phyloP scores from a whole-genome alignment of 208 protist species.

The Kentomonas sorsogonicus region DNA sequence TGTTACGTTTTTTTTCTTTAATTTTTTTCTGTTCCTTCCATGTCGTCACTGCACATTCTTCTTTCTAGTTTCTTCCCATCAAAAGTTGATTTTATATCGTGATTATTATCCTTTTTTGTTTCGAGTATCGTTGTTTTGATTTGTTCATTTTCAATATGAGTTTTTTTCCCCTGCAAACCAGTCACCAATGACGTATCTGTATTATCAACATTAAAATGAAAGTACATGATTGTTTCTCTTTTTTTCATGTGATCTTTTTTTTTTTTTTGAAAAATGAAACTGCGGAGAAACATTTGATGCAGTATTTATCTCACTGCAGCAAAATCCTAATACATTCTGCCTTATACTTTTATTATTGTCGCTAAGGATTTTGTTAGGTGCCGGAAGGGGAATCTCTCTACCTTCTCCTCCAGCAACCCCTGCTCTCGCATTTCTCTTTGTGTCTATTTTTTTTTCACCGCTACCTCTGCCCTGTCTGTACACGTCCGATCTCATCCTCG shows the following conservation, averaged over 20 bases:
- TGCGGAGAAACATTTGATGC: neutral
- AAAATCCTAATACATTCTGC: neutral
- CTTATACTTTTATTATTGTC: neutral
- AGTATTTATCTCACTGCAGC: neutral
- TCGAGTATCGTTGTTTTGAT: neutral
- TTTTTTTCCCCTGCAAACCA: too few relatives aligned
- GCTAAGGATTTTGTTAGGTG: too few relatives aligned
- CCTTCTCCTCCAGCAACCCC: too few relatives aligned
- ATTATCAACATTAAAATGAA: too few relatives aligned
- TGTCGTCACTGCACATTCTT: too few relatives aligned
- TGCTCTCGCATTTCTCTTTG: neutral
- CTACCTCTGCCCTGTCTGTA: neutral
- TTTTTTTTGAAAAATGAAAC: neutral
- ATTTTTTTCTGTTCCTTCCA: neutral
- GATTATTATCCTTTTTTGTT: neutral
- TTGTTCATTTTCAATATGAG: neutral
- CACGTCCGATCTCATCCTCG: neutral
- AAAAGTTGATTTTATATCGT: neutral
- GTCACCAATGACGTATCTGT: too few relatives aligned
- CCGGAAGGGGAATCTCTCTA: too few relatives aligned
- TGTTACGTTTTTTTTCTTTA: neutral
- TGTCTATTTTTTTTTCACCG: conserved; percentile 5
- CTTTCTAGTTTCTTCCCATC: neutral
- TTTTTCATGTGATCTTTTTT: neutral
- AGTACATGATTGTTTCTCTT: conserved; percentile 4